Evolutionary conservation across 129 eudicot species (phyloP).

Genomic region (Apium graveolens): DNA sequence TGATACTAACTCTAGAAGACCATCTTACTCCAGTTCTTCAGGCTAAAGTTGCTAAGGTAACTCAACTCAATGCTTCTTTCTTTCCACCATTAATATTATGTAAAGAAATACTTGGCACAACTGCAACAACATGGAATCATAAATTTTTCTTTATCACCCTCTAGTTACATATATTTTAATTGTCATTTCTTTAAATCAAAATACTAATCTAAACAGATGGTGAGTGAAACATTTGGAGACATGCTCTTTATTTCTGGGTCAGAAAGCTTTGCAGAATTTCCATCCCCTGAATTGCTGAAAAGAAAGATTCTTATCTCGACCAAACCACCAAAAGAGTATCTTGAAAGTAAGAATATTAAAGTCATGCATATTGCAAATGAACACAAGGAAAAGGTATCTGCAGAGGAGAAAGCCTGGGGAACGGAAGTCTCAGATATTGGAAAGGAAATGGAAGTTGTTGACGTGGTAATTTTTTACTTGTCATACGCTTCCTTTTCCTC

Average conservation of each 20-base stretch:
- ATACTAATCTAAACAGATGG: slow-evolving; percentile 31
- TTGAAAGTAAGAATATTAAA: slow-evolving; percentile 15
- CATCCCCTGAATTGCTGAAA: slow-evolving; percentile 44
- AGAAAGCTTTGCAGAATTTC: slow-evolving; percentile 26
- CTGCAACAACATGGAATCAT: background rate
- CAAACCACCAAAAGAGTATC: slow-evolving; percentile 41
- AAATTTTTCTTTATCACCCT: background rate
- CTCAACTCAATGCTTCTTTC: background rate
- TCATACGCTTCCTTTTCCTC: background rate
- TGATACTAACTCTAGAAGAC: slow-evolving; percentile 50
- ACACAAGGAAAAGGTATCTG: slow-evolving; percentile 6
- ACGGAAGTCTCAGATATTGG: slow-evolving; percentile 13
- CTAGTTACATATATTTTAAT: background rate
- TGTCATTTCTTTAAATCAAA: background rate
- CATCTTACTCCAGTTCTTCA: slow-evolving; percentile 45
- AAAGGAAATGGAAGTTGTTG: slow-evolving; percentile 7
- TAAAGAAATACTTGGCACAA: background rate
- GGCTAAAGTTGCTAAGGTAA: slow-evolving; percentile 41
- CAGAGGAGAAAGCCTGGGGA: slow-evolving; percentile 5
- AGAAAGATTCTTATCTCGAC: slow-evolving; percentile 46
- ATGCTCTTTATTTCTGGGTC: slow-evolving; percentile 20
- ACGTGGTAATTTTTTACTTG: background rate
- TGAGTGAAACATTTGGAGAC: slow-evolving; percentile 34
- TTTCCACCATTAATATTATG: background rate
- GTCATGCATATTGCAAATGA: background rate